These are phyloP conservation scores for Diospyros kaki DNA, from an alignment of 148 eudicot genomes.

Conservation along the genomic window DNA sequence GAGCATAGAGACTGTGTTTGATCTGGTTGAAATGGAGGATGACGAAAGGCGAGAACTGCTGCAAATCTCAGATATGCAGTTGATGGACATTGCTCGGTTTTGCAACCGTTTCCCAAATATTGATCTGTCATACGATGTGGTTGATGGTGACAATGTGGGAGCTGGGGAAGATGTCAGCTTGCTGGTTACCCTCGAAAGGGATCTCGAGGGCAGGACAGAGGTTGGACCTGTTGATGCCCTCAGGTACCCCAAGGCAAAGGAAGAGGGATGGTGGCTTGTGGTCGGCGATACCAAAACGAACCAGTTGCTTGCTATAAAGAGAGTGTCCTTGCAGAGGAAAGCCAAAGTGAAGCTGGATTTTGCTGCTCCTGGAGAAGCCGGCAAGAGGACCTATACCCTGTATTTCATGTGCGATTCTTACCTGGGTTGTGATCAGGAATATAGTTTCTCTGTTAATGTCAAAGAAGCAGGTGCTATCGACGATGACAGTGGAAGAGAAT, in stretches of 20 bases:
- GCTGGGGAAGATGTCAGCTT: constrained; percentile 54
- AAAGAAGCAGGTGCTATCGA: constrained; percentile 32
- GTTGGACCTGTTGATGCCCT: constrained; percentile 71
- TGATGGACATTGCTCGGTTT: constrained; percentile 71
- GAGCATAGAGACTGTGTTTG: constrained; percentile 70
- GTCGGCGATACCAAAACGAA: constrained; percentile 71
- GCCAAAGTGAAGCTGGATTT: constrained; percentile 62
- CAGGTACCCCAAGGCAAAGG: constrained; percentile 72
- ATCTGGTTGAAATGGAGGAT: constrained; percentile 84
- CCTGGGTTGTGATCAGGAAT: constrained; percentile 87
- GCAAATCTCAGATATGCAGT: constrained; percentile 63
- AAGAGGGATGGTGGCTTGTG: constrained; percentile 91
- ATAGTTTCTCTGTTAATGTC: constrained; percentile 55
- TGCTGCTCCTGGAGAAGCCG: constrained; percentile 48
- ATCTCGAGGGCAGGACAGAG: constrained; percentile 64
- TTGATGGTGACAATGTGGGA: constrained; percentile 37
- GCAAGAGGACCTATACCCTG: constrained; percentile 53
- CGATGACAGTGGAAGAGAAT: constrained; percentile 31
- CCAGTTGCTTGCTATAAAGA: constrained; percentile 78
- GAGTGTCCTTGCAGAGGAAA: constrained; percentile 72
- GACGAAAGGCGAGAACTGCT: constrained; percentile 59
- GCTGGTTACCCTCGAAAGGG: constrained; percentile 63
- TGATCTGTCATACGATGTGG: constrained; percentile 60
- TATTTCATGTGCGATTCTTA: constrained; percentile 90
- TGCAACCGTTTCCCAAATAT: constrained; percentile 81